These are phyloP conservation scores for Coniferiporia sulphurascens DNA, from an alignment of 1,284 basidiomycete species.

Conservation along the genomic window DNA sequence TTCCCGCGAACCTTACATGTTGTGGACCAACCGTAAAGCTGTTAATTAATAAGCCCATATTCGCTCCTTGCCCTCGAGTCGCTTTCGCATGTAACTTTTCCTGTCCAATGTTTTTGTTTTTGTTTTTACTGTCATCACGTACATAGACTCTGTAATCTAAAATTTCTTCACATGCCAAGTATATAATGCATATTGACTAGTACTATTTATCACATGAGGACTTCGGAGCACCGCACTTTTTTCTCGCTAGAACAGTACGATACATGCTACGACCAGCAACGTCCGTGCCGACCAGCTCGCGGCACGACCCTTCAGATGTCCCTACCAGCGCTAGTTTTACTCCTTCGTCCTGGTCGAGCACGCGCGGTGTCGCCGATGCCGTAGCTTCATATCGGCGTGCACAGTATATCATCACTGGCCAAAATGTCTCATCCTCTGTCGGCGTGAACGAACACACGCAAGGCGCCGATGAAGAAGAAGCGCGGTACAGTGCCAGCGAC, in stretches of 20 bases:
- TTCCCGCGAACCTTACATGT: conserved; percentile 74
- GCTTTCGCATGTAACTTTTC: conserved; percentile 6
- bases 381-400: conserved; percentile 52
- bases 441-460: conserved; percentile 35
- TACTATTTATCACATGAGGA: too few species aligned
- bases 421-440: conserved; percentile 45
- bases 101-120: not conserved
- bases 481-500: conserved; percentile 17
- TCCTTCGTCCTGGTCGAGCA: conserved; percentile 44
- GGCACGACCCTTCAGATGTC: not conserved
- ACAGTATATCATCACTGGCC: conserved; percentile 56
- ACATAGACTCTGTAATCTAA: not conserved
- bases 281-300: not conserved
- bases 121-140: not conserved
- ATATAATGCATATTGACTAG: not conserved
- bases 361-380: conserved; percentile 48
- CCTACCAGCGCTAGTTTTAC: conserved; percentile 41
- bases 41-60: conserved; percentile 27
- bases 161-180: not conserved
- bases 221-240: too few species aligned
- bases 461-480: conserved; percentile 35
- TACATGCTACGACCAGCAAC: not conserved
- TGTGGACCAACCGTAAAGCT: conserved; percentile 75
- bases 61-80: not conserved
- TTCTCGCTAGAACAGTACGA: too few species aligned